These are phyloP conservation scores for Podila epicladia DNA, from an alignment of 192 early-diverging fungal species.

Conservation along the genomic window DNA sequence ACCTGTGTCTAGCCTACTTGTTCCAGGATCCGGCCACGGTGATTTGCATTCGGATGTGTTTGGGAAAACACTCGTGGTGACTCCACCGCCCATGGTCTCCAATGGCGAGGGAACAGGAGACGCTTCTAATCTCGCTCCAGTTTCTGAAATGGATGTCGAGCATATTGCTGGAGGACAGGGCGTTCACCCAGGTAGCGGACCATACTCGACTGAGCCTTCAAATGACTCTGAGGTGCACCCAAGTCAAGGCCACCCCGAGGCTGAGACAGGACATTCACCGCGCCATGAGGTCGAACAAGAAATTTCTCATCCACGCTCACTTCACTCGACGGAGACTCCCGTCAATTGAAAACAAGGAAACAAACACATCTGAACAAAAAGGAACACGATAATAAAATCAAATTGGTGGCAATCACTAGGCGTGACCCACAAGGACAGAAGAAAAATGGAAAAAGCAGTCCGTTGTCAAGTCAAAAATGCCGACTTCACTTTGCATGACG, in stretches of 20 bases:
- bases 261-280: too few relatives aligned
- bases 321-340: too few relatives aligned
- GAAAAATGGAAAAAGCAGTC: too few relatives aligned
- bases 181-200: background rate
- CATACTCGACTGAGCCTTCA: too few relatives aligned
- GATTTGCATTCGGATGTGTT: constrained; percentile 5
- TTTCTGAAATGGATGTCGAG: constrained; percentile 16
- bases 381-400: background rate
- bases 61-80: constrained; percentile 8
- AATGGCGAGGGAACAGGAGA: background rate
- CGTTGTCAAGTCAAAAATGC: too few relatives aligned
- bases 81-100: constrained; percentile 4
- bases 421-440: too few relatives aligned
- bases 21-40: background rate
- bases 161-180: background rate
- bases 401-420: background rate
- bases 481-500: too few relatives aligned
- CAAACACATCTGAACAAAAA: background rate
- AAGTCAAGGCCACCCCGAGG: too few relatives aligned
- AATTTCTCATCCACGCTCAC: too few relatives aligned
- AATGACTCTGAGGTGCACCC: background rate
- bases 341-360: too few relatives aligned
- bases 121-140: constrained; percentile 3
- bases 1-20: background rate
- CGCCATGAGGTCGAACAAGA: too few relatives aligned